Evolutionary conservation across 1,284 basidiomycete genomes (phyloP).

Genomic region (Leccinum pachyderme): DNA sequence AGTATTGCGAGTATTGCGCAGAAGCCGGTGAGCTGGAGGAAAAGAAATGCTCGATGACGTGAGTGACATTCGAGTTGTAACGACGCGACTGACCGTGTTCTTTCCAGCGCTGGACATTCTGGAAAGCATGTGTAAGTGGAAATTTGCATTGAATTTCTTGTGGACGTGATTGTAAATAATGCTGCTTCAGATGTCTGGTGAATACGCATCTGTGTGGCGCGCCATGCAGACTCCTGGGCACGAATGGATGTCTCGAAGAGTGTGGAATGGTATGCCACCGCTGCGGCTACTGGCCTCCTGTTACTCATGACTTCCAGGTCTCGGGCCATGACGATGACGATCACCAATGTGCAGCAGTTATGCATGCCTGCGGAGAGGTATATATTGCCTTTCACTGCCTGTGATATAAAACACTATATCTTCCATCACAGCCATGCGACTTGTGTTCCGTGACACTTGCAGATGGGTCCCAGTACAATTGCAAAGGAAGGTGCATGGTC

Average conservation of each 20-base stretch:
- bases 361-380: constrained; percentile 56
- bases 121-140: constrained; percentile 49
- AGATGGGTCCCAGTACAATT: constrained; percentile 36
- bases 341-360: constrained; percentile 49
- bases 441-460: constrained; percentile 32
- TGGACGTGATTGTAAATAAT: neutral
- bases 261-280: constrained; percentile 44
- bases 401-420: neutral
- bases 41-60: constrained; percentile 43
- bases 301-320: constrained; percentile 33
- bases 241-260: constrained; percentile 44
- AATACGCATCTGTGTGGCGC: constrained; percentile 47
- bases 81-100: neutral
- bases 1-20: constrained; percentile 43
- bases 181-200: constrained; percentile 42
- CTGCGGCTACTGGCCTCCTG: neutral
- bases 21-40: constrained; percentile 18
- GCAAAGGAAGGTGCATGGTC: constrained; percentile 42
- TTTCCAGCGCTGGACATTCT: constrained; percentile 50
- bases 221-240: constrained; percentile 41
- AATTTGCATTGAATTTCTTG: neutral
- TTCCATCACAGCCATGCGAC: constrained; percentile 43
- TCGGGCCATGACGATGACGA: constrained; percentile 43
- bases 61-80: constrained; percentile 18
- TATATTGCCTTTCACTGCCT: constrained; percentile 1